Conservation (phyloP, 495 filamentous ascomycete species). For the Penicilliopsis zonata region DNA sequence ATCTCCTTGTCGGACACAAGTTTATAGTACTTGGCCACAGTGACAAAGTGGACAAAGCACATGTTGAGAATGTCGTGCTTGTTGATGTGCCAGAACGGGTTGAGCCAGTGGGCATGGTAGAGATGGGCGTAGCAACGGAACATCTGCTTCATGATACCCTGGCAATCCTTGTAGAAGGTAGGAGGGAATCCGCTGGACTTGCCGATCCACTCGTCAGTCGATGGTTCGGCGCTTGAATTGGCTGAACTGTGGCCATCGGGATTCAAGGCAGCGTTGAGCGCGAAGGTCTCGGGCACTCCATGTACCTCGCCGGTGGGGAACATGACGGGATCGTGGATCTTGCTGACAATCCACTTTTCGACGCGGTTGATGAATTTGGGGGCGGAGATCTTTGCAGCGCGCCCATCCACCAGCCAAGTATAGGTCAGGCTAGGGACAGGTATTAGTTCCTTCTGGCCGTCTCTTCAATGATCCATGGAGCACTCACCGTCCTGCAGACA, state of each 20-base stretch:
- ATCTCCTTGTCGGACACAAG: constrained; percentile 74
- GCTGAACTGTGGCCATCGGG: constrained; percentile 37
- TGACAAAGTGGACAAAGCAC: constrained; percentile 87
- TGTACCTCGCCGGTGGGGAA: constrained; percentile 70
- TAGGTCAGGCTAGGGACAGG: constrained; percentile 66
- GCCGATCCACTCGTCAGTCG: constrained; percentile 64
- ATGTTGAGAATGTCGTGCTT: constrained; percentile 83
- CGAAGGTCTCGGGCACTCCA: constrained; percentile 39
- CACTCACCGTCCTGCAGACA: constrained; percentile 83
- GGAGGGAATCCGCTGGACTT: constrained; percentile 81
- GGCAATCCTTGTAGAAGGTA: constrained; percentile 73
- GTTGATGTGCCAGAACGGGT: constrained; percentile 75
- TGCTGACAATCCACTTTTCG: constrained; percentile 87
- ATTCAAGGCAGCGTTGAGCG: constrained; percentile 47
- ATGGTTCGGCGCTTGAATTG: constrained; percentile 22
- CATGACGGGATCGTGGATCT: constrained; percentile 73
- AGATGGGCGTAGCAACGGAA: constrained; percentile 91
- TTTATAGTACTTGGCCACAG: constrained; percentile 73
- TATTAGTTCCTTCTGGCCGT: too few species aligned
- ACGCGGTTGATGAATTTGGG: constrained; percentile 84
- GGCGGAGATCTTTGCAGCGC: constrained; percentile 54
- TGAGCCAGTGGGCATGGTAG: constrained; percentile 72
- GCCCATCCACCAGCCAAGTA: constrained; percentile 59
- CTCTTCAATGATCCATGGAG: too few species aligned
- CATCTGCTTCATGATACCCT: constrained; percentile 92